phyloP scores from a whole-genome alignment of 23 red algal genomes.

The Gracilaria caudata region DNA sequence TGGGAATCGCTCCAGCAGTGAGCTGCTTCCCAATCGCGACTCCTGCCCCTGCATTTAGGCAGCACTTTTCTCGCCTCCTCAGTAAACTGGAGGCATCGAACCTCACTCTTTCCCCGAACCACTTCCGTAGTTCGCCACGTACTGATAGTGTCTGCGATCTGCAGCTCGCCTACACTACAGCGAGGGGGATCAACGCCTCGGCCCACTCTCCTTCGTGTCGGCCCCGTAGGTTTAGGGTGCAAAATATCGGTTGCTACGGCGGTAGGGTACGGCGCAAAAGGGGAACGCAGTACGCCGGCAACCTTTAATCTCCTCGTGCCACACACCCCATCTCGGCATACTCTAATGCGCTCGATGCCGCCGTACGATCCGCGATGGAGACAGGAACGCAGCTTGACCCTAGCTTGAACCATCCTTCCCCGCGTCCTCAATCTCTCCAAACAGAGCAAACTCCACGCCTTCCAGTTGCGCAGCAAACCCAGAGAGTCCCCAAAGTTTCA shows the following conservation, averaged over 20 bases:
- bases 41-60: background rate
- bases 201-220: background rate
- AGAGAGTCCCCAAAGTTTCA: no score
- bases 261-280: background rate
- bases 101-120: background rate
- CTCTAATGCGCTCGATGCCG: no score
- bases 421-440: no score
- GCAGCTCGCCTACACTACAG: no score
- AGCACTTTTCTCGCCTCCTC: background rate
- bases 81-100: conserved; percentile 12
- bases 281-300: background rate
- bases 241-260: background rate
- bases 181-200: background rate
- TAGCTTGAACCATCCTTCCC: no score
- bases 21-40: no score
- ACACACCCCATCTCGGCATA: background rate
- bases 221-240: background rate
- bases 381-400: background rate
- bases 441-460: no score
- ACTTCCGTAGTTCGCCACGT: no score
- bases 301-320: background rate
- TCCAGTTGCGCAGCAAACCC: no score
- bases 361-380: background rate
- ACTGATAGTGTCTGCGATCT: no score
- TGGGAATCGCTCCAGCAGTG: background rate